Percentiles rank a stretch among this genome's conserved stretches.
phyloP scores from a whole-genome alignment of 345 rosid genomes.

The Carallia pectinifolia region DNA sequence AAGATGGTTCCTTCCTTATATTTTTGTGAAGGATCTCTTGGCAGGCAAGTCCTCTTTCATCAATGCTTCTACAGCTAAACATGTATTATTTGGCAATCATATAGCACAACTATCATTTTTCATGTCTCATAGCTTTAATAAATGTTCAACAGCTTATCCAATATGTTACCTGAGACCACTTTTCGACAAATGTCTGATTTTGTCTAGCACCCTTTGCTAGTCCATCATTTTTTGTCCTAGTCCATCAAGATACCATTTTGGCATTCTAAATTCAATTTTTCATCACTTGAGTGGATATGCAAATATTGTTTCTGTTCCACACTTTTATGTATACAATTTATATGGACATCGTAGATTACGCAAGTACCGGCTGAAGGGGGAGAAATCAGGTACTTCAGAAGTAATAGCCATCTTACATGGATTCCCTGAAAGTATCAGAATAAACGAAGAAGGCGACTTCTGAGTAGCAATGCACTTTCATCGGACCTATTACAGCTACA shows the following conservation, averaged over 20 bases:
- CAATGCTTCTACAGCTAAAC: background rate
- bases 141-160: too few species aligned
- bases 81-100: background rate
- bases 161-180: too few species aligned
- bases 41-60: slow-evolving; percentile 46
- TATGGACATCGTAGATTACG: slow-evolving; percentile 46
- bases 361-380: slow-evolving; percentile 84
- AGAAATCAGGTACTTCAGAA: slow-evolving; percentile 75
- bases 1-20: slow-evolving; percentile 74
- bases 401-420: slow-evolving; percentile 66
- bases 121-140: too few species aligned
- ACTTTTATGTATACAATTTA: background rate
- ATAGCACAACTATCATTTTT: too few species aligned
- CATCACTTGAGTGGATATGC: background rate
- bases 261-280: background rate
- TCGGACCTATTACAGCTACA: slow-evolving; percentile 35
- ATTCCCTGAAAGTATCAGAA: slow-evolving; percentile 73
- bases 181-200: too few species aligned
- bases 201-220: too few species aligned
- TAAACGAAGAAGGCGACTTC: slow-evolving; percentile 68
- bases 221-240: background rate
- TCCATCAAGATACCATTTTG: background rate
- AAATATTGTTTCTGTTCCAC: background rate
- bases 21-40: slow-evolving; percentile 59
- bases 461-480: slow-evolving; percentile 79